Evolutionary conservation across 73 alveolate species (phyloP).

Genomic region (Stentor coeruleus): DNA sequence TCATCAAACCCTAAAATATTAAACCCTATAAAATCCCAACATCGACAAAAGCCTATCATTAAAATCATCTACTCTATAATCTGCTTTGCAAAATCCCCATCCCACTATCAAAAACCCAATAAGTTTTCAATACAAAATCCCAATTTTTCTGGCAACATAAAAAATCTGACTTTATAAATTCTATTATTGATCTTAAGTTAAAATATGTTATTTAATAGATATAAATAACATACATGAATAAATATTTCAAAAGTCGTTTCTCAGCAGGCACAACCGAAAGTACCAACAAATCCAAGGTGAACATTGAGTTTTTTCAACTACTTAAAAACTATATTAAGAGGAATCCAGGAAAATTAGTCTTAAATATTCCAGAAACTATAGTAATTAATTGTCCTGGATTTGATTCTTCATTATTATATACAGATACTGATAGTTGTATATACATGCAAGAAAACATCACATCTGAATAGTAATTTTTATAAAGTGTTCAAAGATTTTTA

Average conservation of each 20-base stretch:
- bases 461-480: background rate
- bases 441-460: background rate
- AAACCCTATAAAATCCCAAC: no score
- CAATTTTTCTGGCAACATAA: no score
- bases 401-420: background rate
- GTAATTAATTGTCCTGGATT: background rate
- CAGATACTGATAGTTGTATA: background rate
- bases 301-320: conserved; percentile 1
- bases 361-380: conserved; percentile 15
- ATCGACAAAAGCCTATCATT: no score
- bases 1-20: no score
- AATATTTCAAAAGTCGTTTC: background rate
- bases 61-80: no score
- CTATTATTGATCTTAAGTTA: no score
- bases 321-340: background rate
- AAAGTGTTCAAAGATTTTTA: conserved; percentile 7
- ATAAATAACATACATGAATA: no score
- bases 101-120: no score
- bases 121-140: no score
- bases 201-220: no score
- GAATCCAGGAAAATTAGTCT: background rate
- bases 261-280: background rate
- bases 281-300: background rate
- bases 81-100: no score
- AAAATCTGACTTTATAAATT: no score